Evolutionary conservation across 495 filamentous ascomycete genomes (phyloP).

Genomic region (Aspergillus egyptiacus): DNA sequence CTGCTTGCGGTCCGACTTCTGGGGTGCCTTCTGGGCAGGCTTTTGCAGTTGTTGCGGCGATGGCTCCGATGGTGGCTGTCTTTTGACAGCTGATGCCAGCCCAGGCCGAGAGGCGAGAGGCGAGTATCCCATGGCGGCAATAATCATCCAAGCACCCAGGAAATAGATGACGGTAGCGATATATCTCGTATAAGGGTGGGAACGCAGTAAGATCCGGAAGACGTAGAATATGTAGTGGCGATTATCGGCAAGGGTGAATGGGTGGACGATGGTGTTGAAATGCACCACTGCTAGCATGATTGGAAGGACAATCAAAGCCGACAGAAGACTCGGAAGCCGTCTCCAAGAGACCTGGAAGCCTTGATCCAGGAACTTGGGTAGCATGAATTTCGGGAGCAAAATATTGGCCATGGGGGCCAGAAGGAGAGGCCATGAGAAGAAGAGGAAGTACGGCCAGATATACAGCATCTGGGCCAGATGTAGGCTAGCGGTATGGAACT

Average conservation of each 20-base stretch:
- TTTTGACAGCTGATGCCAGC: slow-evolving; percentile 21
- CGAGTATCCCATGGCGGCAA: slow-evolving; percentile 50
- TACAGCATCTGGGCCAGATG: slow-evolving; percentile 94
- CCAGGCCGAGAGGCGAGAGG: slow-evolving; percentile 22
- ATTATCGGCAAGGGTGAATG: slow-evolving; percentile 94
- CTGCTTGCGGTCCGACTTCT: slow-evolving; percentile 24
- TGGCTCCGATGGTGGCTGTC: slow-evolving; percentile 8
- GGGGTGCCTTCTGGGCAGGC: slow-evolving; percentile 16
- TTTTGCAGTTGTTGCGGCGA: slow-evolving; percentile 17
- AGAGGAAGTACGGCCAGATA: slow-evolving; percentile 79
- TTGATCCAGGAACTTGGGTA: slow-evolving; percentile 36
- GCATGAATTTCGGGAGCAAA: slow-evolving; percentile 27
- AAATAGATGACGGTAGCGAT: slow-evolving; percentile 58
- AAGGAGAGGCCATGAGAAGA: slow-evolving; percentile 82
- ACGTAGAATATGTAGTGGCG: slow-evolving; percentile 95
- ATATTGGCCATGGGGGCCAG: slow-evolving; percentile 46
- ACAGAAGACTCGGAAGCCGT: slow-evolving; percentile 32
- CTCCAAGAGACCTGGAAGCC: slow-evolving; percentile 31
- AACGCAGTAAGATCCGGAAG: slow-evolving; percentile 74
- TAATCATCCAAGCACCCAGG: slow-evolving; percentile 52
- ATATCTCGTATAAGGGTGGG: slow-evolving; percentile 59
- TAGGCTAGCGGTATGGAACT: slow-evolving; percentile 81
- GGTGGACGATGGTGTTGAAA: slow-evolving; percentile 90
- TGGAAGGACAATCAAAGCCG: slow-evolving; percentile 33
- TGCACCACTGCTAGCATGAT: slow-evolving; percentile 55